Conservation (phyloP, 75 land plant genomes). For the Pseudotsuga menziesii region DNA sequence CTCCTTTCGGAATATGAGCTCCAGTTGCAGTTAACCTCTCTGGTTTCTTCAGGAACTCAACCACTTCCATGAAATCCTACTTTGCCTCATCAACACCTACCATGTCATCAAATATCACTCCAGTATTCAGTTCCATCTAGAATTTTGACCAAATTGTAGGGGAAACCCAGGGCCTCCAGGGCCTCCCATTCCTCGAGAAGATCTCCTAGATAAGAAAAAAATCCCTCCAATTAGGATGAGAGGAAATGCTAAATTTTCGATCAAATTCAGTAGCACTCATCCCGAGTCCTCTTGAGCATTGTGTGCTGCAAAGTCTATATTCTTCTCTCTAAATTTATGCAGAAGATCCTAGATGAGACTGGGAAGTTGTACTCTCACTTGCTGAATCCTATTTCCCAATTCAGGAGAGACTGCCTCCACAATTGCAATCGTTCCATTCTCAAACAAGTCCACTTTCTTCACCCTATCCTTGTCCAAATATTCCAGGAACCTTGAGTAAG, state of each 20-base stretch:
- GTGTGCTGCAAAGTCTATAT: slow-evolving; percentile 92
- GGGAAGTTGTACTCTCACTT: slow-evolving; percentile 92
- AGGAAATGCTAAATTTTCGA: slow-evolving; percentile 92
- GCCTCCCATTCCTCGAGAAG: slow-evolving; percentile 81
- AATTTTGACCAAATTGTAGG: slow-evolving; percentile 87
- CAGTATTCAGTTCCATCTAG: no score
- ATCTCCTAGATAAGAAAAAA: slow-evolving; percentile 82
- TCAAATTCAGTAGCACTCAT: slow-evolving; percentile 62
- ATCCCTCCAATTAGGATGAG: slow-evolving; percentile 77
- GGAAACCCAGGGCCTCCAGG: slow-evolving; percentile 95
- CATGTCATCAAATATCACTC: no score
- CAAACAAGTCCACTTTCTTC: no score
- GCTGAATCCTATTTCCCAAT: slow-evolving; percentile 84
- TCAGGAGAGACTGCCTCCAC: no score
- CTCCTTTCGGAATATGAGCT: no score
- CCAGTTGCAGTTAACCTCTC: no score
- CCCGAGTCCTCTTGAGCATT: slow-evolving; percentile 95
- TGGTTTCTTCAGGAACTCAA: no score
- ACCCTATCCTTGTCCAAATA: no score
- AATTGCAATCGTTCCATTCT: slow-evolving; percentile 94
- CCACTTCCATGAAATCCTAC: no score
- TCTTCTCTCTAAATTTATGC: slow-evolving; percentile 88
- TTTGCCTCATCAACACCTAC: no score
- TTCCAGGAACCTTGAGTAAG: no score
- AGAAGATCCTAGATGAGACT: slow-evolving; percentile 88